Conservation (phyloP, 1,139 yeast genomes). For the Yamadazyma mexicana region DNA sequence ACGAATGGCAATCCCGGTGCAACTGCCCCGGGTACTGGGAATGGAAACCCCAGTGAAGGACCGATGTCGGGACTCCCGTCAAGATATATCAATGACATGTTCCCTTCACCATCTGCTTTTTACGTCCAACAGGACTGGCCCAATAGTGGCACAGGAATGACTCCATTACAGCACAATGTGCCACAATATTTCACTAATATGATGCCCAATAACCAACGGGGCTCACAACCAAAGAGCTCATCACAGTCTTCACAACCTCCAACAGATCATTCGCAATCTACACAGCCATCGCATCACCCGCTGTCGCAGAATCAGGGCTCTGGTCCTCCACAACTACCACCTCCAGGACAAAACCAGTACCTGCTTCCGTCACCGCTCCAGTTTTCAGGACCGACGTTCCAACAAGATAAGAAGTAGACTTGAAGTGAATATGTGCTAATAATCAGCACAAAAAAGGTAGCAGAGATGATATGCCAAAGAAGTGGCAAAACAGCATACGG, state of each 20-base stretch:
- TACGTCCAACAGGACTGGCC: conserved; percentile 50
- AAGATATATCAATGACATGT: conserved; percentile 53
- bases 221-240: not conserved
- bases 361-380: conserved; percentile 19
- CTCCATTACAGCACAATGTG: conserved; percentile 31
- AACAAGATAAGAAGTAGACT: conserved; percentile 7
- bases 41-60: conserved; percentile 28
- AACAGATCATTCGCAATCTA: not conserved
- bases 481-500: too few relatives aligned
- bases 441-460: too few relatives aligned
- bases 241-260: conserved; percentile 2
- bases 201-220: conserved; percentile 17
- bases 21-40: conserved; percentile 1
- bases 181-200: conserved; percentile 30
- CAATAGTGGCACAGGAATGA: conserved; percentile 36
- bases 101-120: conserved; percentile 56
- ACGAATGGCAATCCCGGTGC: too few relatives aligned
- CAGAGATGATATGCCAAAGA: too few relatives aligned
- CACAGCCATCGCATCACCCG: conserved; percentile 1
- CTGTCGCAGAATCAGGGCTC: not conserved
- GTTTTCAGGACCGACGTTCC: conserved; percentile 13
- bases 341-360: conserved; percentile 8
- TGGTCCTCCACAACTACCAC: not conserved
- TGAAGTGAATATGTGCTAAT: too few relatives aligned
- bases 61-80: conserved; percentile 53